A percentile compares a stretch with the other conserved stretches of the same genome.
phyloP scores from a whole-genome alignment of 164 flowering plant genomes.

The Pachysandra terminalis region DNA sequence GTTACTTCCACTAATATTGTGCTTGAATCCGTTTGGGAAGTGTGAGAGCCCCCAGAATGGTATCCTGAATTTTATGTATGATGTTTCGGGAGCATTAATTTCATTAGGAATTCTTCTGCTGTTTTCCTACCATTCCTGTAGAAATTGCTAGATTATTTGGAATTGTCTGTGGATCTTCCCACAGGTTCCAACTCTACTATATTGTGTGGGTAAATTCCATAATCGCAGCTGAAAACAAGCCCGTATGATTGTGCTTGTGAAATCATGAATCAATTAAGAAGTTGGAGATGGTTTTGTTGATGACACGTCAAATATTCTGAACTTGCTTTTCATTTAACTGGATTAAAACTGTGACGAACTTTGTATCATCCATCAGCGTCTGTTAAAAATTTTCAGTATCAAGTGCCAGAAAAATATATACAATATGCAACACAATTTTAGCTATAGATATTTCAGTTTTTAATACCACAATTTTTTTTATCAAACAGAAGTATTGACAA shows the following conservation, averaged over 20 bases:
- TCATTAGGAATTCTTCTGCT: not conserved
- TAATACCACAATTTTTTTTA: too few relatives aligned
- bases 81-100: not conserved
- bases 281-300: not conserved
- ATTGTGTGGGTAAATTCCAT: not conserved
- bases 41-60: too few relatives aligned
- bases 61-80: not conserved
- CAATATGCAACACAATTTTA: not conserved
- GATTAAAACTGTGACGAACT: not conserved
- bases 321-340: too few relatives aligned
- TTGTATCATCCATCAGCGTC: not conserved
- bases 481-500: not conserved
- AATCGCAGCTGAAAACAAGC: not conserved
- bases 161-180: too few relatives aligned
- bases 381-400: not conserved
- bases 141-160: too few relatives aligned
- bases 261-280: too few relatives aligned
- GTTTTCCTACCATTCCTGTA: not conserved
- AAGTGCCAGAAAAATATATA: not conserved
- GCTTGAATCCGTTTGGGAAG: not conserved
- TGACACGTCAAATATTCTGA: not conserved
- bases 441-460: too few relatives aligned
- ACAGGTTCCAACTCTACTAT: too few relatives aligned
- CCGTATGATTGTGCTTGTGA: not conserved
- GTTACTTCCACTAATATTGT: not conserved